These are phyloP conservation scores for Cordyceps fumosorosea DNA, from an alignment of 2,329 filamentous ascomycete genomes.

Conservation along the genomic window DNA sequence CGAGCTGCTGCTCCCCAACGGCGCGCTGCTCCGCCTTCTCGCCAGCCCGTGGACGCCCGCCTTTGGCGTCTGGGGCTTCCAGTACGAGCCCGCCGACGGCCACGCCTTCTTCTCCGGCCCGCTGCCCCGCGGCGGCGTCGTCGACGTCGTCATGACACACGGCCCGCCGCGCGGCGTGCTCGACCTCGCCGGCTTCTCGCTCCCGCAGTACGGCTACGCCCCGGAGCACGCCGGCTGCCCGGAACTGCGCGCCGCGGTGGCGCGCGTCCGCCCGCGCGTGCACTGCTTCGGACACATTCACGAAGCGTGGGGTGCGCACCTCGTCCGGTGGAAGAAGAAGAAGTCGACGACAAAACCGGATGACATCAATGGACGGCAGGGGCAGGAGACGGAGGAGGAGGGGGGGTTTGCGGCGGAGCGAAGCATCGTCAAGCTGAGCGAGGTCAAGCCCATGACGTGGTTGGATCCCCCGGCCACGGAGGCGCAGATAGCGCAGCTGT, in stretches of 20 bases:
- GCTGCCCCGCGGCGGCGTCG: conserved; percentile 13
- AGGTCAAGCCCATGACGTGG: conserved; percentile 19
- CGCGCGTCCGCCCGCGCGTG: conserved; percentile 35
- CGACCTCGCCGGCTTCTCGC: conserved; percentile 29
- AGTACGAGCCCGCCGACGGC: conserved; percentile 31
- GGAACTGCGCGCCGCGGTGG: conserved; percentile 39
- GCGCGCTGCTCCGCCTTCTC: conserved; percentile 41
- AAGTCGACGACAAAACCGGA: no score
- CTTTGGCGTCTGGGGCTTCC: conserved; percentile 41
- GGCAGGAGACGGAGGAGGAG: conserved; percentile 17
- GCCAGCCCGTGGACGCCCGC: conserved; percentile 48
- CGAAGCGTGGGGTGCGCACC: conserved; percentile 50
- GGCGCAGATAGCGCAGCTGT: conserved; percentile 16
- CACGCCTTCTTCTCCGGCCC: conserved; percentile 32
- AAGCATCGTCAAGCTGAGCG: conserved; percentile 28
- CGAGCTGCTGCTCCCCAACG: conserved; percentile 41
- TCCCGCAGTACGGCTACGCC: conserved; percentile 13
- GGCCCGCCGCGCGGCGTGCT: conserved; percentile 47
- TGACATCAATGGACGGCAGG: no score
- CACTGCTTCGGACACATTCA: conserved; percentile 57
- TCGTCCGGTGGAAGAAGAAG: conserved; percentile 41
- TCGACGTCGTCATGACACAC: conserved; percentile 48
- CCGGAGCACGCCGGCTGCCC: conserved; percentile 34
- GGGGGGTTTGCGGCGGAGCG: conserved; percentile 33
- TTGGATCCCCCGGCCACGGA: conserved; percentile 4